Base-by-base conservation (phyloP, 768 basidiomycete genomes). In the Podaxis rugospora region DNA sequence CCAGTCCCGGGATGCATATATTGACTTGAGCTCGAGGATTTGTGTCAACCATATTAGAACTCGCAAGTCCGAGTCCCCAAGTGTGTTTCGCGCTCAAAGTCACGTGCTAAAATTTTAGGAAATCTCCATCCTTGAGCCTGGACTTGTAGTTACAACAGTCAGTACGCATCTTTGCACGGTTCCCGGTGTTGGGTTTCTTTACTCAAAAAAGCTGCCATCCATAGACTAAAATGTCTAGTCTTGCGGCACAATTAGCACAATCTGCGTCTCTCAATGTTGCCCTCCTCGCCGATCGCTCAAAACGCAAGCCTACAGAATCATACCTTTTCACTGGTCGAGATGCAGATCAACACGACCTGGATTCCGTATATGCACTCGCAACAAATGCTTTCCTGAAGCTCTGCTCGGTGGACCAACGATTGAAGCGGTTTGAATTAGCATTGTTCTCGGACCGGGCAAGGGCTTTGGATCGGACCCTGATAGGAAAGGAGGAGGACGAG, bases 261-360 rank as follows among this genome's bases (percentile, higher is more conserved):
- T 83, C 85, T 63, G 83, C 86, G 7, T 95, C 94, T 5, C 77
- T 94, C 32, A 96, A 97, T 73, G 78, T 88, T 36, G 73, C 83
- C 27, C 78, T 94, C 37, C 81, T 95, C 6, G 78, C 85, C 67
- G 84, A 89, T 68, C 76, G 83, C 54, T 78, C 84, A 49, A 83
- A 82, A 65, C 83, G 84, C 72, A 90, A 81, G 72, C 77, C 75
- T 14, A 73, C 83, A 0, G 85, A 89, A 69, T 95, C 94, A 0
- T 98, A 98, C 76, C 83, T 99, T 37, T 97, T 96, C 72, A 85
- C 89, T 13, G 85, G 88, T 42, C 81, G 82, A 61, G 89, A 92
- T 52, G 93, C 93, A 7, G 87, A 91, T 66, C 78, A 85, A 60
- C 90, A 97, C 71, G 95, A 98, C 73, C 77, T 97, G 60, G 89